Conservation (phyloP, 2,329 filamentous ascomycete genomes). For the Exophiala spinifera region DNA sequence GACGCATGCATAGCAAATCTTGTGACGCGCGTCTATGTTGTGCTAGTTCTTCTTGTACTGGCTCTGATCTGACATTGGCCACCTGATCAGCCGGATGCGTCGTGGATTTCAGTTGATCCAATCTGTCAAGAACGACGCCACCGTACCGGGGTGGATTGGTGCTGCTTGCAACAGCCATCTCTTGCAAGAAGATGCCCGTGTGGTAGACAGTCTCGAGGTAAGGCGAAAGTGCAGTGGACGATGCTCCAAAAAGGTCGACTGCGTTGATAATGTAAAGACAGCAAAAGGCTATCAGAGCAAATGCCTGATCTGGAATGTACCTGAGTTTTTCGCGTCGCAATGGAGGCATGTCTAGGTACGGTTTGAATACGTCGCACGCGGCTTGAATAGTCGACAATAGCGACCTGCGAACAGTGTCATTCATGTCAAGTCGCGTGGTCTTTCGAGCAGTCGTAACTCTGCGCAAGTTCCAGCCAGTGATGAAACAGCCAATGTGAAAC, state of each 20-base stretch:
- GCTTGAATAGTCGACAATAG: background rate
- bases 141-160: background rate
- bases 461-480: conserved; percentile 4
- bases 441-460: conserved; percentile 2
- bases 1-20: no score
- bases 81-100: no score
- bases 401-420: background rate
- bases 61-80: no score
- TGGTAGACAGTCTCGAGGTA: conserved; percentile 8
- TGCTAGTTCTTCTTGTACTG: no score
- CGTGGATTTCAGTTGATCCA: no score
- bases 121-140: no score
- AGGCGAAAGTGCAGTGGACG: background rate
- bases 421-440: background rate
- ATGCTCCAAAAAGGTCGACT: conserved; percentile 1
- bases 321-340: conserved; percentile 5
- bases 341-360: conserved; percentile 1
- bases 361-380: conserved; percentile 4
- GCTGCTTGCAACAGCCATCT: conserved; percentile 10
- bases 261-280: conserved; percentile 12
- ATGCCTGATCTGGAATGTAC: conserved; percentile 9
- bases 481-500: conserved; percentile 10
- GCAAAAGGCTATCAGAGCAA: conserved; percentile 10
- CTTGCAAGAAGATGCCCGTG: conserved; percentile 8
- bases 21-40: no score